A percentile compares a stretch with the other conserved stretches of the same genome.
These are phyloP conservation scores for Phaeosphaeria sp. DNA, from an alignment of 2,329 filamentous ascomycete genomes.

Conservation along the genomic window DNA sequence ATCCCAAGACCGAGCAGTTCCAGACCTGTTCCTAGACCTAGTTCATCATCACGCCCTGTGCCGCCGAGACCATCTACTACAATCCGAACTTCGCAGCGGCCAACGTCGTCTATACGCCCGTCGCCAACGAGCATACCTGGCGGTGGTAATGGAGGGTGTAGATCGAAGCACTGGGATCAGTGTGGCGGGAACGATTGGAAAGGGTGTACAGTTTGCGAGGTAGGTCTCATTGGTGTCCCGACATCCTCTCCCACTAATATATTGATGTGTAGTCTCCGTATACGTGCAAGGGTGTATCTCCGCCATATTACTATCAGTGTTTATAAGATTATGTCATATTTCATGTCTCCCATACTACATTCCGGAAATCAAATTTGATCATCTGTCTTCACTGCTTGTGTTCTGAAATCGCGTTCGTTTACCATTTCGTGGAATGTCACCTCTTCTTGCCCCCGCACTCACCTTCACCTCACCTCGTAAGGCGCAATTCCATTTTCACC, in stretches of 20 bases:
- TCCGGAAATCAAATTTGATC: not conserved
- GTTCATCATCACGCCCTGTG: slow-evolving; percentile 1
- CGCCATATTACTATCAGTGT: slow-evolving; percentile 39
- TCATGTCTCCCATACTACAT: not conserved
- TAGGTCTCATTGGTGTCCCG: slow-evolving; percentile 12
- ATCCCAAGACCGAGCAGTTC: slow-evolving; percentile 9
- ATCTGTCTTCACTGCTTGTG: not conserved
- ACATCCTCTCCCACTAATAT: slow-evolving; percentile 3
- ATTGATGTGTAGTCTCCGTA: slow-evolving; percentile 26
- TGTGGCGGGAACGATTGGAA: slow-evolving; percentile 40
- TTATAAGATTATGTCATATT: not conserved
- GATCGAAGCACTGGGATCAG: slow-evolving; percentile 38
- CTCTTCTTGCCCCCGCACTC: not conserved
- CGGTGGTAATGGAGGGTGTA: slow-evolving; percentile 26
- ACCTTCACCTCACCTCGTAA: not conserved
- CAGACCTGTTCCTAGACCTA: slow-evolving; percentile 7
- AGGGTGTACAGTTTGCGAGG: slow-evolving; percentile 37
- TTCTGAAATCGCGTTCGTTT: no score
- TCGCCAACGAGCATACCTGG: slow-evolving; percentile 30
- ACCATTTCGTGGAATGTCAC: no score
- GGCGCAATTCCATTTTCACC: not conserved
- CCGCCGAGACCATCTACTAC: slow-evolving; percentile 9
- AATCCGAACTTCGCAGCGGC: slow-evolving; percentile 4
- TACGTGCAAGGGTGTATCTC: slow-evolving; percentile 34
- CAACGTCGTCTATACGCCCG: slow-evolving; percentile 13